Conservation (phyloP, 352 stramenopile species). For the Pythium sp. region DNA sequence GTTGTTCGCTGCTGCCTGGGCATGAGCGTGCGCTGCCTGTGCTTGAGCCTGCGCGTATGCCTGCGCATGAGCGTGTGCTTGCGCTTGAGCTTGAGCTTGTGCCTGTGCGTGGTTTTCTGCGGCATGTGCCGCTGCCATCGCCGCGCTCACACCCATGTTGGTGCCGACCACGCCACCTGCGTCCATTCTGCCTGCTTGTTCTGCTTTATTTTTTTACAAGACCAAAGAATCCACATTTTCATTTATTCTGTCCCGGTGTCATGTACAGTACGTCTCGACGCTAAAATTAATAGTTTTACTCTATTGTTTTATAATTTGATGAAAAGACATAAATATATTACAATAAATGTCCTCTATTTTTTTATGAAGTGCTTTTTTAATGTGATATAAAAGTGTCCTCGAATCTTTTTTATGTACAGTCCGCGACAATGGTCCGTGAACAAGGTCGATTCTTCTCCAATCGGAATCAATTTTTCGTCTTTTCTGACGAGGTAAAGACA, state of each 20-base stretch:
- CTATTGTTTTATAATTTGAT: too few relatives aligned
- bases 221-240: not conserved
- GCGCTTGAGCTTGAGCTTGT: not conserved
- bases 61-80: not conserved
- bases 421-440: too few relatives aligned
- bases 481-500: too few relatives aligned
- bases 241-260: not conserved
- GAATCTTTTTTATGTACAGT: too few relatives aligned
- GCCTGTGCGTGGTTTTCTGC: not conserved
- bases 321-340: too few relatives aligned
- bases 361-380: too few relatives aligned
- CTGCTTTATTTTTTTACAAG: not conserved
- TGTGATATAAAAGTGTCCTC: too few relatives aligned
- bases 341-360: too few relatives aligned
- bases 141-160: slow-evolving; percentile 9
- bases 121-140: not conserved
- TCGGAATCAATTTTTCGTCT: too few relatives aligned
- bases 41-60: not conserved
- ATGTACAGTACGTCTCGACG: not conserved
- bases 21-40: not conserved
- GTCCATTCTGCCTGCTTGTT: not conserved
- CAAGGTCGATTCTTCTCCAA: too few relatives aligned
- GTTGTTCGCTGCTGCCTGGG: not conserved
- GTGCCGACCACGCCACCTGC: not conserved
- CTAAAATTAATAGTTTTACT: not conserved